A percentile compares a stretch with the other conserved stretches of the same genome.
These are phyloP conservation scores for Lycium barbarum DNA, from an alignment of 257 asterid genomes.

Conservation along the genomic window DNA sequence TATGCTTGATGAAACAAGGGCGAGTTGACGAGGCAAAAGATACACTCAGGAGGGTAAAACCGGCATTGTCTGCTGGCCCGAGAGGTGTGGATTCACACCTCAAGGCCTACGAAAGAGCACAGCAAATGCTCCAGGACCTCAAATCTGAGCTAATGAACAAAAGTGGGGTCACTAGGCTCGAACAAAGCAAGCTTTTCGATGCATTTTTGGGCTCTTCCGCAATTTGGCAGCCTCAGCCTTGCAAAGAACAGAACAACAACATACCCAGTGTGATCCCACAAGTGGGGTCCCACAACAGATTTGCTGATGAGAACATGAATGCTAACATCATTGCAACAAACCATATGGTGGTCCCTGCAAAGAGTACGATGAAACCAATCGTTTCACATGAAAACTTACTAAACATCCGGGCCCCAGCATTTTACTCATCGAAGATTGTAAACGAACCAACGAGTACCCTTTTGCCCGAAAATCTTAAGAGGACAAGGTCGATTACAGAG, in stretches of 20 bases:
- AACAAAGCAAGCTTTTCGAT: slow-evolving; percentile 74
- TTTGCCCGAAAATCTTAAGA: slow-evolving; percentile 52
- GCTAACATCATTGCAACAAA: slow-evolving; percentile 29
- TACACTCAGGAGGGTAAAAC: slow-evolving; percentile 79
- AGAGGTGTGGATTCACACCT: slow-evolving; percentile 84
- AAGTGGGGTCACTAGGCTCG: slow-evolving; percentile 54
- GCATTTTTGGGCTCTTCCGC: slow-evolving; percentile 84
- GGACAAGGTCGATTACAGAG: slow-evolving; percentile 55
- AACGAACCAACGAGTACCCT: slow-evolving; percentile 23
- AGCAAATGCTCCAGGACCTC: slow-evolving; percentile 64
- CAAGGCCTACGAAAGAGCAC: slow-evolving; percentile 64
- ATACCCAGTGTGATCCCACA: slow-evolving; percentile 15
- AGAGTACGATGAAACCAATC: slow-evolving; percentile 25
- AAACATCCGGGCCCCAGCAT: slow-evolving; percentile 72
- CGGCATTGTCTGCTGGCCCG: slow-evolving; percentile 78
- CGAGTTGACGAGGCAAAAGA: slow-evolving; percentile 81
- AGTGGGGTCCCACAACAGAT: neutral
- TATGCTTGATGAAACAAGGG: slow-evolving; percentile 92
- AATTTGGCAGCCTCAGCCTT: slow-evolving; percentile 96
- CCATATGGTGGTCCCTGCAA: slow-evolving; percentile 29
- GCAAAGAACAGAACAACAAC: slow-evolving; percentile 53
- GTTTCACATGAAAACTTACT: slow-evolving; percentile 46
- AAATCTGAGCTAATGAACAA: slow-evolving; percentile 42
- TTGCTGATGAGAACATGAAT: slow-evolving; percentile 73
- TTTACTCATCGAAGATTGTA: slow-evolving; percentile 48